A percentile compares a stretch with the other conserved stretches of the same genome.
These are phyloP conservation scores for Vaccinium myrtillus DNA, from an alignment of 148 eudicot species.

Conservation along the genomic window DNA sequence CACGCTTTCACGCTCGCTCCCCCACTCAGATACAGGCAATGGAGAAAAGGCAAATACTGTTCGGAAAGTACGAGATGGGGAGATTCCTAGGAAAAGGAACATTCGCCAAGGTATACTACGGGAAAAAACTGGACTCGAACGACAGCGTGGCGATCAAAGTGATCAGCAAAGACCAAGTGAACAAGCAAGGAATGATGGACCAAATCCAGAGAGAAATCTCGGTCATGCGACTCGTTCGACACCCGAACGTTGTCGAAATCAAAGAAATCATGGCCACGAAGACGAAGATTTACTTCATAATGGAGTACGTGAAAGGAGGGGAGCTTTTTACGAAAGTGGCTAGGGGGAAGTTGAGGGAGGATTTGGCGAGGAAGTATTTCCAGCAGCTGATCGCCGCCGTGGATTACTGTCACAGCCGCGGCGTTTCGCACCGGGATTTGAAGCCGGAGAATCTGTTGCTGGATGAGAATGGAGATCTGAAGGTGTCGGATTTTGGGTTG, in stretches of 20 bases:
- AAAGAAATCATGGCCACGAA: slow-evolving; percentile 72
- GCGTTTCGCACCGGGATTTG: slow-evolving; percentile 56
- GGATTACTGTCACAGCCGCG: slow-evolving; percentile 52
- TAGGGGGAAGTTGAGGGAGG: slow-evolving; percentile 34
- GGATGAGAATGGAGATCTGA: slow-evolving; percentile 40
- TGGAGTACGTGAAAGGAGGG: slow-evolving; percentile 61
- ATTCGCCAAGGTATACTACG: slow-evolving; percentile 59
- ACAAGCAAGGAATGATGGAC: slow-evolving; percentile 41
- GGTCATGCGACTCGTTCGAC: slow-evolving; percentile 47
- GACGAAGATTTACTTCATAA: slow-evolving; percentile 38
- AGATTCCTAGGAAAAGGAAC: slow-evolving; percentile 54
- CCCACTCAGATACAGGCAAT: not conserved
- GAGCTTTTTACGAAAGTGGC: slow-evolving; percentile 48
- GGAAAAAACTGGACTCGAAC: slow-evolving; percentile 20
- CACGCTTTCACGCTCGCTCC: not conserved
- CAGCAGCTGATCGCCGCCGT: slow-evolving; percentile 53
- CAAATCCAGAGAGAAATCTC: slow-evolving; percentile 60
- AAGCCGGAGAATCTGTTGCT: slow-evolving; percentile 54
- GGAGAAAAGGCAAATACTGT: slow-evolving; percentile 36
- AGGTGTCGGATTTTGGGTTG: slow-evolving; percentile 56
- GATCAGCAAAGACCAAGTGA: slow-evolving; percentile 49
- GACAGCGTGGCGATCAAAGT: slow-evolving; percentile 55
- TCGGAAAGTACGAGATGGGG: slow-evolving; percentile 49
- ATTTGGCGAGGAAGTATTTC: slow-evolving; percentile 44
- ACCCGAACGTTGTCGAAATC: slow-evolving; percentile 54